Conservation (phyloP, 257 asterid genomes). For the Misopates orontium region DNA sequence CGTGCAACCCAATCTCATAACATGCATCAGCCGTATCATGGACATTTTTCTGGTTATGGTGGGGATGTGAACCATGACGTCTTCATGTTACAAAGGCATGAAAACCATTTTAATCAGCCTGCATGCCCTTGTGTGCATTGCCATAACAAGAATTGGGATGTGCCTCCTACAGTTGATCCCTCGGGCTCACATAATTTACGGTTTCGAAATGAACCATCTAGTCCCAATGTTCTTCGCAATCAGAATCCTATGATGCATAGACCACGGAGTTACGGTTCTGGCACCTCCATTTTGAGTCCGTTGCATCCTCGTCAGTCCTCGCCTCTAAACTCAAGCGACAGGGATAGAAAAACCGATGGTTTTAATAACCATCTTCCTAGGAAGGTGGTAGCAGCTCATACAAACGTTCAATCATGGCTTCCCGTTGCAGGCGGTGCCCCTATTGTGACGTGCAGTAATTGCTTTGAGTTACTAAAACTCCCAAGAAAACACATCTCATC, state of each 20-base stretch:
- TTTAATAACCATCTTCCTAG: conserved; percentile 51
- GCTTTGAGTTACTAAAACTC: conserved; percentile 76
- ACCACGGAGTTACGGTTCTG: conserved; percentile 41
- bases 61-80: conserved; percentile 49
- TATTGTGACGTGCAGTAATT: conserved; percentile 70
- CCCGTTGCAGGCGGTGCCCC: conserved; percentile 96
- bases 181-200: conserved; percentile 39
- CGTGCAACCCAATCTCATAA: conserved; percentile 43
- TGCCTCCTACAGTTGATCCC: conserved; percentile 54
- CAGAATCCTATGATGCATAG: conserved; percentile 38
- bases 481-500: conserved; percentile 48
- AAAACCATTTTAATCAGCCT: conserved; percentile 67
- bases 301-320: conserved; percentile 41
- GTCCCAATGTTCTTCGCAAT: conserved; percentile 36
- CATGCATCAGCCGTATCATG: conserved; percentile 48
- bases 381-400: conserved; percentile 42
- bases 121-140: conserved; percentile 84
- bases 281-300: conserved; percentile 36
- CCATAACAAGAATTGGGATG: conserved; percentile 51
- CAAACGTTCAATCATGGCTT: conserved; percentile 38
- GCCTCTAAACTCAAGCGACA: conserved; percentile 48
- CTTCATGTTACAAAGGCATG: conserved; percentile 61
- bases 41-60: conserved; percentile 49
- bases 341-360: conserved; percentile 52
- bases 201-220: conserved; percentile 42